phyloP scores from a whole-genome alignment of 129 eudicot species.

The Flaveria sonorensis region DNA sequence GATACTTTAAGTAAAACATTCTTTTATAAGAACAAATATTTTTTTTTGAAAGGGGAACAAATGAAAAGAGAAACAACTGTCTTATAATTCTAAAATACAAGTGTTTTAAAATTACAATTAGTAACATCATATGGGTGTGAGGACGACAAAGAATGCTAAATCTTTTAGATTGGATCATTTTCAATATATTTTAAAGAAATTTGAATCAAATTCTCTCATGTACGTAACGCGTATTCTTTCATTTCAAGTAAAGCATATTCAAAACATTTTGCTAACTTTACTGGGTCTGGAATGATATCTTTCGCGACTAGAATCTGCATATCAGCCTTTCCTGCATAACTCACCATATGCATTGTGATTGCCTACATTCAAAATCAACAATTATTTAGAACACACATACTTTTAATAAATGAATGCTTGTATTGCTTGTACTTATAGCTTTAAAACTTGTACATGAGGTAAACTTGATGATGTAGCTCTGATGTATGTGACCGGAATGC shows the following conservation, averaged over 20 bases:
- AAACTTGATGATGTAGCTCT: conserved; percentile 58
- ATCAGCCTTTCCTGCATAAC: conserved; percentile 78
- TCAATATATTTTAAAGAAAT: background rate
- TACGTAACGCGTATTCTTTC: conserved; percentile 49
- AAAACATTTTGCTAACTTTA: conserved; percentile 68
- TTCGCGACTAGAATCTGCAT: conserved; percentile 82
- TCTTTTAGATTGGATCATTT: background rate
- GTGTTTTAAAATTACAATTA: background rate
- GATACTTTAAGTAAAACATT: background rate
- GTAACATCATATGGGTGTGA: background rate
- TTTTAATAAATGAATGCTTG: background rate
- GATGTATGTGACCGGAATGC: conserved; percentile 58
- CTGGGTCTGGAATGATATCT: conserved; percentile 70
- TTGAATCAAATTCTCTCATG: background rate
- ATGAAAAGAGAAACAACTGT: background rate
- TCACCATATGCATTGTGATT: conserved; percentile 85
- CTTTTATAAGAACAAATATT: background rate
- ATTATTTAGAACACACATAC: conserved; percentile 2
- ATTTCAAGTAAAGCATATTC: conserved; percentile 69
- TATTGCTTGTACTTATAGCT: background rate
- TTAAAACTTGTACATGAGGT: conserved; percentile 55
- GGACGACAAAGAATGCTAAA: background rate
- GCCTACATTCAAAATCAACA: conserved; percentile 50
- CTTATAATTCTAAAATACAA: background rate
- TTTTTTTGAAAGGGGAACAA: too few relatives aligned